Percentiles rank a stretch among this genome's conserved stretches.
Evolutionary conservation across 1,284 basidiomycete species (phyloP).

Genomic region (Mycosarcoma maydis): DNA sequence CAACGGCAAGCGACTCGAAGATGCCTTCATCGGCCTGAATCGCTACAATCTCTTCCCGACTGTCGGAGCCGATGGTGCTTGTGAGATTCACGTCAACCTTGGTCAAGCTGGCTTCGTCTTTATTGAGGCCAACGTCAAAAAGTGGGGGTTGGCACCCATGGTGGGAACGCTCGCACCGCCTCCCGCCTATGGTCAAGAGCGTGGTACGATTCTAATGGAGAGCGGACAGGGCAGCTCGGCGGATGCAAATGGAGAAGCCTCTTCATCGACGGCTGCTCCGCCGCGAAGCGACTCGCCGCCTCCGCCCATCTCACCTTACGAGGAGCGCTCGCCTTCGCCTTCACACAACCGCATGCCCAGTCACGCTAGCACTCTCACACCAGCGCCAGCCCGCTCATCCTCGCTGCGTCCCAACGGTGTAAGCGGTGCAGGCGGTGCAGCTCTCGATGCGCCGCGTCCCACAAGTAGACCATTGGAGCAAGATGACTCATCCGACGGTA

Average conservation of each 20-base stretch:
- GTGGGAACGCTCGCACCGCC: constrained; percentile 65
- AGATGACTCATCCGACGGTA: constrained; percentile 43
- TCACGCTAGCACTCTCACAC: constrained; percentile 5
- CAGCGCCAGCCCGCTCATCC: constrained; percentile 26
- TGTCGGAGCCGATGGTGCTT: constrained; percentile 62
- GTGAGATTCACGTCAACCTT: constrained; percentile 65
- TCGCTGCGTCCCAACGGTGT: constrained; percentile 27
- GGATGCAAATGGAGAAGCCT: constrained; percentile 6
- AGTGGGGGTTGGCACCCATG: constrained; percentile 67
- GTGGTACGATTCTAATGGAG: constrained; percentile 67
- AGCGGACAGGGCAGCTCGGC: constrained; percentile 44
- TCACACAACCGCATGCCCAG: constrained; percentile 12
- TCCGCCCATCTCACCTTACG: constrained; percentile 47
- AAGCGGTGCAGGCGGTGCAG: no score
- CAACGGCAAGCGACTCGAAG: constrained; percentile 64
- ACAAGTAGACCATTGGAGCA: constrained; percentile 26
- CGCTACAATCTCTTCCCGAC: constrained; percentile 65
- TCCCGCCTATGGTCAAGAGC: constrained; percentile 65
- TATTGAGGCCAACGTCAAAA: constrained; percentile 67
- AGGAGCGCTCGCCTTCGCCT: constrained; percentile 33
- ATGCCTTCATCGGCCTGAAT: constrained; percentile 64
- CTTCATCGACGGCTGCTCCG: constrained; percentile 3
- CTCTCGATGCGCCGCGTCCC: constrained; percentile 12
- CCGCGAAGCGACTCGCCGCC: constrained; percentile 29
- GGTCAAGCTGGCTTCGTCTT: constrained; percentile 67